Evolutionary conservation across 345 rosid genomes (phyloP), one percentile per base, ranked within the genome.

Genomic region (Alliaria petiolata): DNA sequence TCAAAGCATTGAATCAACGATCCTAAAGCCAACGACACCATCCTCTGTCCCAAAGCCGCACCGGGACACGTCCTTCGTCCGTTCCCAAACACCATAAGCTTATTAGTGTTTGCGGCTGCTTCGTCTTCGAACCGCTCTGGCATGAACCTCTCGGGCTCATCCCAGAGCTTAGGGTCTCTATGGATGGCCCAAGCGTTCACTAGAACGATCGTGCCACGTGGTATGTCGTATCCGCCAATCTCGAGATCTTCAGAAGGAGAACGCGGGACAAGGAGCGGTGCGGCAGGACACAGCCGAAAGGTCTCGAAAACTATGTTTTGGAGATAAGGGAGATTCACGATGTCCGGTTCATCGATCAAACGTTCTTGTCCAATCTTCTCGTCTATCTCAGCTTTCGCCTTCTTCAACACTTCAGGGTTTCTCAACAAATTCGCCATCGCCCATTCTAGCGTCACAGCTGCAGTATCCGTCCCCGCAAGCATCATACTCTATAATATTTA

Each of bases 121-220:
- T 66, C n/a, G 65, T 74, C 55, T 71, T 78, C 80, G 16, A 83
- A 86, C 61, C 91, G 78, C 63, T 84, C 89, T 0, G 91, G 93
- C 68, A 45, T 73, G 22, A 87, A 87, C 20, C 53, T 72, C 7
- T 42, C 63, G 0, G 83, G 81, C 44, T 85, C 80, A 0, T 85
- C 79, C 91, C 91, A 86, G 0, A 73, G 0, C 8, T 7, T 34
- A 0, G 88, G 84, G 49, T 89, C 90, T 62, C 87, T 74, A 2
- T 85, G 92, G 13, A 89, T 83, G 36, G 86, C 80, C 90, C 89
- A 89, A 3, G 79, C 63, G 47, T 87, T 87, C 9, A 81, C 80
- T 16, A 85, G 40, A 3, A 89, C 67, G 3, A 76, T 81, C n/a
- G 89, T 79, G 60, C 74, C 79, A 14, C 72, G 66, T 5, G 87